phyloP scores from a whole-genome alignment of 2,329 filamentous ascomycete genomes.

The Raffaelea ambrosiae region DNA sequence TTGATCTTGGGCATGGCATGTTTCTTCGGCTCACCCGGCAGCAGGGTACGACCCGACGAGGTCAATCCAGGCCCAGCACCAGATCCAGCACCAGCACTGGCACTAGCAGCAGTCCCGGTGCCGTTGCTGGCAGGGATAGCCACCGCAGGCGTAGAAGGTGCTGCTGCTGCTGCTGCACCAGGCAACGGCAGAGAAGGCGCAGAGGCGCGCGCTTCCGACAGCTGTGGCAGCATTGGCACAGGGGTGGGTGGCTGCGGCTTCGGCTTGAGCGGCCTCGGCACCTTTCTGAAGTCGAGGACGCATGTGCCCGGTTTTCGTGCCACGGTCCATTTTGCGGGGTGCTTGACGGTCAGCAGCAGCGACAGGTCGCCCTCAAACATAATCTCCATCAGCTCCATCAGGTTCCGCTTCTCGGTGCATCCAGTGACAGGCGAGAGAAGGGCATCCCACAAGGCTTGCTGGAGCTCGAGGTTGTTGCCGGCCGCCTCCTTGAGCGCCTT shows the following conservation, averaged over 20 bases:
- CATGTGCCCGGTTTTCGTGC: conserved; percentile 13
- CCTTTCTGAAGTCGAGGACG: conserved; percentile 12
- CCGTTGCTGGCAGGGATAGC: not conserved
- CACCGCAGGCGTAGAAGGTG: no score
- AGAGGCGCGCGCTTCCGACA: no score
- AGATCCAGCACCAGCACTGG: not conserved
- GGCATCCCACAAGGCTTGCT: conserved; percentile 39
- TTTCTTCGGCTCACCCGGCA: conserved; percentile 9
- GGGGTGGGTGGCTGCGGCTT: not conserved
- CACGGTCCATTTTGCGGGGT: conserved; percentile 36
- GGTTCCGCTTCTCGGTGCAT: conserved; percentile 37
- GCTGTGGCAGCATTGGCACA: no score
- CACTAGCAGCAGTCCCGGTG: not conserved
- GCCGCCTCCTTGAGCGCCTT: conserved; percentile 41
- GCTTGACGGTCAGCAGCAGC: conserved; percentile 35
- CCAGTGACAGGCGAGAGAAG: conserved; percentile 38
- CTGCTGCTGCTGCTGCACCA: no score
- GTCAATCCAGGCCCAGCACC: not conserved
- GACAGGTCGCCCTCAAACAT: conserved; percentile 40
- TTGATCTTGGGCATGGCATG: conserved; percentile 12
- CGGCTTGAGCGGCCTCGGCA: conserved; percentile 9
- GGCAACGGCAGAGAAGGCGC: no score
- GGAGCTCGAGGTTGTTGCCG: conserved; percentile 31
- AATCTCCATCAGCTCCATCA: conserved; percentile 42
- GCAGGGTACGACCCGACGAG: conserved; percentile 3